Conservation (phyloP, 108 stramenopile genomes). For the Chaetoceros tenuissimus region DNA sequence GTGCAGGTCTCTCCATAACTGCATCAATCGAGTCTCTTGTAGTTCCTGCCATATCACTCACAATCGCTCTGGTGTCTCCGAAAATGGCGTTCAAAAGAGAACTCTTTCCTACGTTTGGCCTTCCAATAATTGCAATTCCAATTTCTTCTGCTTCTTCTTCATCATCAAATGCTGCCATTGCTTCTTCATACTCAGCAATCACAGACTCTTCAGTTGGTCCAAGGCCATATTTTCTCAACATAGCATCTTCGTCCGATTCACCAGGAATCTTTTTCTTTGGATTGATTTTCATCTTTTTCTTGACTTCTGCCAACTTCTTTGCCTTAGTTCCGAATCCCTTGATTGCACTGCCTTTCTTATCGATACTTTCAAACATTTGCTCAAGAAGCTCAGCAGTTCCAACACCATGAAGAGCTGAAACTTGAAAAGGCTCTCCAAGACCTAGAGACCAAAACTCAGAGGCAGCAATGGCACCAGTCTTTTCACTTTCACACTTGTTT, state of each 20-base stretch:
- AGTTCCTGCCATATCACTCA: slow-evolving; percentile 92
- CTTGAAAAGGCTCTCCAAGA: slow-evolving; percentile 90
- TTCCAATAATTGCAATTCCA: slow-evolving; percentile 92
- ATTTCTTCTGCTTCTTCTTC: slow-evolving; percentile 57
- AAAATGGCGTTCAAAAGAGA: slow-evolving; percentile 88
- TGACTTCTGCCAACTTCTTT: slow-evolving; percentile 55
- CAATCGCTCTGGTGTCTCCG: slow-evolving; percentile 87
- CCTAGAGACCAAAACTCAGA: slow-evolving; percentile 94
- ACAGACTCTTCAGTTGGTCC: slow-evolving; percentile 45
- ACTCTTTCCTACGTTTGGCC: slow-evolving; percentile 97
- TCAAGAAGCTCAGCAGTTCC: slow-evolving; percentile 94
- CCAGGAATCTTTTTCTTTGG: slow-evolving; percentile 58
- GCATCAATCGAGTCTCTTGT: slow-evolving; percentile 98
- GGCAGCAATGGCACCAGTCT: slow-evolving; percentile 55
- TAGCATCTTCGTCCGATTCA: slow-evolving; percentile 67
- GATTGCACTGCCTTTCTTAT: slow-evolving; percentile 62
- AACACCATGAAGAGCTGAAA: slow-evolving; percentile 94
- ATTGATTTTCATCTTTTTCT: slow-evolving; percentile 30
- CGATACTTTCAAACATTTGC: slow-evolving; percentile 62
- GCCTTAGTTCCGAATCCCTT: slow-evolving; percentile 75
- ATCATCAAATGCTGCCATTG: slow-evolving; percentile 70
- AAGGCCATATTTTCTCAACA: slow-evolving; percentile 62
- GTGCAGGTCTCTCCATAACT: slow-evolving; percentile 75
- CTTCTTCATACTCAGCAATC: slow-evolving; percentile 65
- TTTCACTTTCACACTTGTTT: slow-evolving; percentile 95